These are phyloP conservation scores for Flueggea neowawraea DNA, from an alignment of 441 rosid genomes.

Conservation along the genomic window DNA sequence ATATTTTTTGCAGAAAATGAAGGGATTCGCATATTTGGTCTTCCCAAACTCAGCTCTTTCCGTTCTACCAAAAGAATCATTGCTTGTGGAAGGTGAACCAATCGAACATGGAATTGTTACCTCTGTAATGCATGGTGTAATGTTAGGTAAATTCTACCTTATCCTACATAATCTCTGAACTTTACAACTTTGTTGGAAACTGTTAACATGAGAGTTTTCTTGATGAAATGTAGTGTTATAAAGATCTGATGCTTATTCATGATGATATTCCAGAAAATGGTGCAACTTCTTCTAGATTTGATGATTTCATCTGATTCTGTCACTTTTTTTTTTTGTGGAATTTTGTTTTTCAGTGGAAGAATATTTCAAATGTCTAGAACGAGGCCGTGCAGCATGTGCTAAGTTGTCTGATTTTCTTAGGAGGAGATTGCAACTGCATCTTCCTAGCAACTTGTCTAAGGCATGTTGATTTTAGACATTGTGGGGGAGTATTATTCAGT, in stretches of 20 bases:
- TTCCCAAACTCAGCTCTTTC: constrained; percentile 73
- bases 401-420: constrained; percentile 80
- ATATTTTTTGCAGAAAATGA: constrained; percentile 60
- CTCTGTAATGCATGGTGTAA: constrained; percentile 72
- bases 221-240: not conserved
- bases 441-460: constrained; percentile 40
- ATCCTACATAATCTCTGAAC: not conserved
- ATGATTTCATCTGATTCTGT: constrained; percentile 1
- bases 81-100: constrained; percentile 44
- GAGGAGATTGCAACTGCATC: constrained; percentile 61
- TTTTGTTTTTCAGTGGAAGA: constrained; percentile 50
- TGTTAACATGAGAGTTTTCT: not conserved
- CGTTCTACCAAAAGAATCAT: constrained; percentile 49
- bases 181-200: not conserved
- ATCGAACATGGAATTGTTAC: constrained; percentile 75
- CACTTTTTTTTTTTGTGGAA: not conserved
- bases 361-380: constrained; percentile 65
- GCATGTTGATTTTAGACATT: constrained; percentile 14
- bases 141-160: constrained; percentile 40
- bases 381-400: constrained; percentile 67
- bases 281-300: not conserved
- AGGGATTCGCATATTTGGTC: constrained; percentile 73
- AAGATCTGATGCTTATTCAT: too few relatives aligned
- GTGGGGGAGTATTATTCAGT: too few relatives aligned
- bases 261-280: too few relatives aligned